phyloP scores from a whole-genome alignment of 2,329 filamentous ascomycete species.

The Aspergillus arachidicola region DNA sequence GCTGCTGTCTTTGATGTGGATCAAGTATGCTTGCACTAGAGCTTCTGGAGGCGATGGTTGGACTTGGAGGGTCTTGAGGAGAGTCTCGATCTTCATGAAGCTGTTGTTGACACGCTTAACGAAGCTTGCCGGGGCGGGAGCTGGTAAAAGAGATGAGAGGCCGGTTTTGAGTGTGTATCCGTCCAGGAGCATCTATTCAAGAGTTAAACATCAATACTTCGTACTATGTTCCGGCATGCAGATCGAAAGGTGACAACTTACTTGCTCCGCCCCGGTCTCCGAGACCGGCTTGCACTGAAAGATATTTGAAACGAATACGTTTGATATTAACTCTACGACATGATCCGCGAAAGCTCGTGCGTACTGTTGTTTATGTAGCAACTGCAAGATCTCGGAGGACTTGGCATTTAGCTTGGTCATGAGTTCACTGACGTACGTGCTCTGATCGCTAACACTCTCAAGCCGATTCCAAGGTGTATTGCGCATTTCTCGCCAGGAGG shows the following conservation, averaged over 20 bases:
- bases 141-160: constrained; percentile 54
- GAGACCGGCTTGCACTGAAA: constrained; percentile 89
- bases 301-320: constrained; percentile 77
- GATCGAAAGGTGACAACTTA: constrained; percentile 37
- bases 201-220: background rate
- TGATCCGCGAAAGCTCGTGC: constrained; percentile 94
- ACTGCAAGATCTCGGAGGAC: constrained; percentile 71
- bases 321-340: constrained; percentile 83
- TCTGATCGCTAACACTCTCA: constrained; percentile 91
- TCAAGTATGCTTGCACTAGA: constrained; percentile 93
- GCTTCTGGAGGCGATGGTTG: constrained; percentile 88
- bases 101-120: constrained; percentile 81
- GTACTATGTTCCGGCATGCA: background rate
- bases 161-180: constrained; percentile 69
- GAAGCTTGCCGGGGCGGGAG: constrained; percentile 66
- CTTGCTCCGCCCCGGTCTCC: constrained; percentile 91
- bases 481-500: constrained; percentile 93
- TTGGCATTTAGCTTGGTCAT: constrained; percentile 71
- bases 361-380: constrained; percentile 89
- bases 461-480: constrained; percentile 95
- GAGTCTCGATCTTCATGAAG: constrained; percentile 84
- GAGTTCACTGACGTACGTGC: constrained; percentile 84
- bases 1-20: constrained; percentile 91
- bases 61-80: constrained; percentile 96
- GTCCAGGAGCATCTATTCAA: constrained; percentile 81